Conservation (phyloP, 805 yeast genomes). For the Wickerhamomyces xylosicus region DNA sequence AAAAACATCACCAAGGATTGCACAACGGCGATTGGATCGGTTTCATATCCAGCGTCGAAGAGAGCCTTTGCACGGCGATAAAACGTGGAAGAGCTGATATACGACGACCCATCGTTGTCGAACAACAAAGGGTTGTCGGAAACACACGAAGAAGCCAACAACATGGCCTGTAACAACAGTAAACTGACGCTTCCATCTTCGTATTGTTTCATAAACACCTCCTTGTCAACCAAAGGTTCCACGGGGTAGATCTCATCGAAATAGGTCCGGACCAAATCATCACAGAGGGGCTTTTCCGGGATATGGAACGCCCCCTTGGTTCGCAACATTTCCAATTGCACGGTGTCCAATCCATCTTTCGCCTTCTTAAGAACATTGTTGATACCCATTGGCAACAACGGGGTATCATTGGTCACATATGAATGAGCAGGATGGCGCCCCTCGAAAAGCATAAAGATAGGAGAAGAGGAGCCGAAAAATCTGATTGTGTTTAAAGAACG, state of each 20-base stretch:
- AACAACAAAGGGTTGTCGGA: constrained; percentile 40
- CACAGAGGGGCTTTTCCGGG: constrained; percentile 49
- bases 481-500: constrained; percentile 19
- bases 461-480: constrained; percentile 44
- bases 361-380: constrained; percentile 19
- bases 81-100: constrained; percentile 46
- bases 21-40: constrained; percentile 49
- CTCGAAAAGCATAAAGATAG: constrained; percentile 8
- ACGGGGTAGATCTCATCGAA: constrained; percentile 58
- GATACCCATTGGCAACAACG: constrained; percentile 17
- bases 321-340: constrained; percentile 54
- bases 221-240: constrained; percentile 57
- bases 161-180: constrained; percentile 55
- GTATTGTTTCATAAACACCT: constrained; percentile 49
- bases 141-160: constrained; percentile 59
- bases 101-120: constrained; percentile 35
- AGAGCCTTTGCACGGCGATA: constrained; percentile 67
- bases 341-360: constrained; percentile 32
- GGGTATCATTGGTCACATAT: constrained; percentile 23
- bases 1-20: constrained; percentile 56
- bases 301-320: constrained; percentile 61
- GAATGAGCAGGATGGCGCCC: constrained; percentile 7
- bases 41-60: constrained; percentile 59
- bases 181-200: constrained; percentile 48
- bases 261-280: constrained; percentile 49